phyloP scores from a whole-genome alignment of 495 filamentous ascomycete species.

The Echria macrotheca region DNA sequence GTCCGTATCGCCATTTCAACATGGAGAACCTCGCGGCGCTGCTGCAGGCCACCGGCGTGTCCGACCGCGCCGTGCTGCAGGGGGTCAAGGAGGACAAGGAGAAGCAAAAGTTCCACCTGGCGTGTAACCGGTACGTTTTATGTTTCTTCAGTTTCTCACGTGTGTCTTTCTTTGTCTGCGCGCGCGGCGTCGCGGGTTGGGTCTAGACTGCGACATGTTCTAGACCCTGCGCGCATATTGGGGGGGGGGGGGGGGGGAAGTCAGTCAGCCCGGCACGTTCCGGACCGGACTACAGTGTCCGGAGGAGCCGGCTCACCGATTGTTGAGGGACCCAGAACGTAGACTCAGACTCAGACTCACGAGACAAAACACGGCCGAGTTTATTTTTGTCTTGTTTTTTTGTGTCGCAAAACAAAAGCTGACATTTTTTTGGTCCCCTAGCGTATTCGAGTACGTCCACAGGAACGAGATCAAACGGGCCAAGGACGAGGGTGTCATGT shows the following conservation, averaged over 20 bases:
- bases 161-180: conserved; percentile 1
- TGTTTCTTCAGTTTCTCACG: neutral
- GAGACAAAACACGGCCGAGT: neutral
- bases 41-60: conserved; percentile 68
- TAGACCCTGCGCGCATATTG: no score
- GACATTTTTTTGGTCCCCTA: conserved; percentile 10
- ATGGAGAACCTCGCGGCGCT: conserved; percentile 75
- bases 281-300: no score
- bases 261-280: neutral
- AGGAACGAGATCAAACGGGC: conserved; percentile 83
- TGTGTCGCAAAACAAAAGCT: conserved; percentile 1
- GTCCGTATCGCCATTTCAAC: conserved; percentile 90
- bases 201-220: neutral
- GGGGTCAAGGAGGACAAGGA: conserved; percentile 85
- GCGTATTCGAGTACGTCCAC: conserved; percentile 85
- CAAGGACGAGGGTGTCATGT: conserved; percentile 76
- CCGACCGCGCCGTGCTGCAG: conserved; percentile 68
- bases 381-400: no score
- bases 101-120: conserved; percentile 85
- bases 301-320: neutral
- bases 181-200: neutral
- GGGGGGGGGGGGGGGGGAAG: neutral
- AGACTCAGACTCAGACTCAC: neutral
- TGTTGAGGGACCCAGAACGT: neutral
- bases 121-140: conserved; percentile 68